These are phyloP conservation scores for Yarrowia divulgata DNA, from an alignment of 805 yeast genomes.

Conservation along the genomic window DNA sequence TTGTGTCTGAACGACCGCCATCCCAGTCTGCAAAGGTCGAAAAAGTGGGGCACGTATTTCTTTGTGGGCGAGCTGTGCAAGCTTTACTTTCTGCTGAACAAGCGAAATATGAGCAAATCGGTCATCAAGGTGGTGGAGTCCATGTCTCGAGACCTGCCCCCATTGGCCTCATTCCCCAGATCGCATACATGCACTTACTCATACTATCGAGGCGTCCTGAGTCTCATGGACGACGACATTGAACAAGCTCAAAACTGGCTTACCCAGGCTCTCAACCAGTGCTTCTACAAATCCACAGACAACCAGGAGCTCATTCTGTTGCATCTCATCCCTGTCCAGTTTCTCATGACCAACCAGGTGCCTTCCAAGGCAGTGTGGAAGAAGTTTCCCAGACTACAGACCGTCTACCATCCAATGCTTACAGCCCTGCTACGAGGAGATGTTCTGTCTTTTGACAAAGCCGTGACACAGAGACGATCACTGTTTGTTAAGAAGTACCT, in stretches of 20 bases:
- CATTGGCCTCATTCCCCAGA: slow-evolving; percentile 54
- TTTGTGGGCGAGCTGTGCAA: slow-evolving; percentile 74
- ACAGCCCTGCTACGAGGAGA: slow-evolving; percentile 63
- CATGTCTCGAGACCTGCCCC: slow-evolving; percentile 61
- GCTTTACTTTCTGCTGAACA: slow-evolving; percentile 68
- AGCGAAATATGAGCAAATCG: slow-evolving; percentile 75
- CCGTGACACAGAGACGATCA: slow-evolving; percentile 56
- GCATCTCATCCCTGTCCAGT: slow-evolving; percentile 67
- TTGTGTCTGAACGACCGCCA: slow-evolving; percentile 80
- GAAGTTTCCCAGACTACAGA: slow-evolving; percentile 54
- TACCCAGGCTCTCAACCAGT: slow-evolving; percentile 56
- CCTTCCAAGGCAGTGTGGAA: slow-evolving; percentile 57
- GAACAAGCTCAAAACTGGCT: slow-evolving; percentile 60
- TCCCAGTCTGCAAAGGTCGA: slow-evolving; percentile 57
- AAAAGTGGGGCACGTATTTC: slow-evolving; percentile 70
- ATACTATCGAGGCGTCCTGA: slow-evolving; percentile 72
- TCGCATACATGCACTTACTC: slow-evolving; percentile 66
- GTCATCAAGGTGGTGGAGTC: slow-evolving; percentile 72
- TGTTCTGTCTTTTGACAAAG: slow-evolving; percentile 58
- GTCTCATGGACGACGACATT: slow-evolving; percentile 70
- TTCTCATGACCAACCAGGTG: slow-evolving; percentile 48
- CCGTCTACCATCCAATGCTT: slow-evolving; percentile 59
- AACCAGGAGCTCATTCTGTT: slow-evolving; percentile 59
- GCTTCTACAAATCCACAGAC: slow-evolving; percentile 46
- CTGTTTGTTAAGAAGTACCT: slow-evolving; percentile 65